Evolutionary conservation across 306 rosid genomes (phyloP).

Genomic region (Quercus robur): DNA sequence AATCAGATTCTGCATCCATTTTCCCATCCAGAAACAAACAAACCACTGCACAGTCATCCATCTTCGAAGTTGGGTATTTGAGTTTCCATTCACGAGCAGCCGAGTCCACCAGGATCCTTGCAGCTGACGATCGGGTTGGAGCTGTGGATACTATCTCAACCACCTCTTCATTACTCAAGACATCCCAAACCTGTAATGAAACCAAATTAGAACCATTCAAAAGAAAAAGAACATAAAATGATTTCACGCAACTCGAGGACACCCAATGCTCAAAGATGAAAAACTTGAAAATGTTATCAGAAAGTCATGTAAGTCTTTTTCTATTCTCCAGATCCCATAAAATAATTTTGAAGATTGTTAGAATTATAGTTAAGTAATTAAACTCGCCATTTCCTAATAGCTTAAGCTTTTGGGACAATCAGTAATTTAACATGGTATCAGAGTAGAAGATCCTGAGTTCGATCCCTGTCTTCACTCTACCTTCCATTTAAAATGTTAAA

Average conservation of each 20-base stretch:
- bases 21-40: slow-evolving; percentile 85
- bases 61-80: slow-evolving; percentile 89
- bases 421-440: too few relatives aligned
- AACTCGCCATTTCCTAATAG: too few relatives aligned
- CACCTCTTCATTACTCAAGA: slow-evolving; percentile 91
- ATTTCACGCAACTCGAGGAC: not conserved
- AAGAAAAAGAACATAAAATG: not conserved
- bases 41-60: slow-evolving; percentile 98
- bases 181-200: slow-evolving; percentile 84
- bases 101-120: slow-evolving; percentile 73
- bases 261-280: not conserved
- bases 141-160: slow-evolving; percentile 79
- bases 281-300: not conserved
- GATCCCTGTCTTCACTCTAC: too few relatives aligned
- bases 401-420: too few relatives aligned
- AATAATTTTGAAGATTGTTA: not conserved
- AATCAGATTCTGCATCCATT: slow-evolving; percentile 95
- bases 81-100: slow-evolving; percentile 90
- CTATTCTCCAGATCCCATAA: not conserved
- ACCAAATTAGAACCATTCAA: not conserved
- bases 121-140: slow-evolving; percentile 69
- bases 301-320: not conserved
- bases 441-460: rapidly evolving
- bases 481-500: too few relatives aligned
- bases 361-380: too few relatives aligned